A percentile compares a stretch with the other conserved stretches of the same genome.
Evolutionary conservation across 2,329 filamentous ascomycete species (phyloP).

Genomic region (Sporothrix globosa): DNA sequence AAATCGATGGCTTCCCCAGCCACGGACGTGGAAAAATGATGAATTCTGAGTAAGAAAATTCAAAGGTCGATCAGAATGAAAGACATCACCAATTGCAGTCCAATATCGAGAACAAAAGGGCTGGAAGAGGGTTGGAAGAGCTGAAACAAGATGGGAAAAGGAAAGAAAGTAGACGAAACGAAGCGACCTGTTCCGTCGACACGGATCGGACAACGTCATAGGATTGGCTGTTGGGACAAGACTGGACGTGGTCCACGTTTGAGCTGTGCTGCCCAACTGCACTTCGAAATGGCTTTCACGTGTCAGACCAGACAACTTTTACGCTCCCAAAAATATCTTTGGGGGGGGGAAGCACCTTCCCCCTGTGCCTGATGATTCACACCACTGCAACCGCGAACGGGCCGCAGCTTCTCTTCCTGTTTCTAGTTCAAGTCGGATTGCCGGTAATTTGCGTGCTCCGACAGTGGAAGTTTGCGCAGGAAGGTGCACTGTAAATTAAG

Average conservation of each 20-base stretch:
- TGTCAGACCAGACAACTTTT: conserved; percentile 19
- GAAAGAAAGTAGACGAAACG: background rate
- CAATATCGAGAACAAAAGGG: background rate
- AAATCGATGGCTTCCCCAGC: background rate
- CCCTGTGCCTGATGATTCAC: background rate
- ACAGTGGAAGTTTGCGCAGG: conserved; percentile 2
- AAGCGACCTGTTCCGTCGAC: background rate
- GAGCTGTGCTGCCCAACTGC: conserved; percentile 20
- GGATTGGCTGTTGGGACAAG: conserved; percentile 16
- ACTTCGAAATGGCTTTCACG: conserved; percentile 31
- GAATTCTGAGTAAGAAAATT: no score
- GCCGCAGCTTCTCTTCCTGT: background rate
- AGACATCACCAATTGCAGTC: no score
- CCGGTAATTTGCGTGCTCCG: conserved; percentile 3
- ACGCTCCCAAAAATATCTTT: background rate
- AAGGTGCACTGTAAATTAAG: conserved; percentile 6
- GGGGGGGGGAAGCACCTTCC: background rate
- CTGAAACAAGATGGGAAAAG: conserved; percentile 2
- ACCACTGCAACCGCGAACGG: conserved; percentile 9
- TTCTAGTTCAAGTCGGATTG: background rate
- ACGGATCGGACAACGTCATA: conserved; percentile 8
- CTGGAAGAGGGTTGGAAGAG: no score
- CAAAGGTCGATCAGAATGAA: background rate
- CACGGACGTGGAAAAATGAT: background rate
- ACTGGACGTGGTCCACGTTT: background rate